Evolutionary conservation across 495 filamentous ascomycete species (phyloP).

Genomic region (Penicillium canariense): DNA sequence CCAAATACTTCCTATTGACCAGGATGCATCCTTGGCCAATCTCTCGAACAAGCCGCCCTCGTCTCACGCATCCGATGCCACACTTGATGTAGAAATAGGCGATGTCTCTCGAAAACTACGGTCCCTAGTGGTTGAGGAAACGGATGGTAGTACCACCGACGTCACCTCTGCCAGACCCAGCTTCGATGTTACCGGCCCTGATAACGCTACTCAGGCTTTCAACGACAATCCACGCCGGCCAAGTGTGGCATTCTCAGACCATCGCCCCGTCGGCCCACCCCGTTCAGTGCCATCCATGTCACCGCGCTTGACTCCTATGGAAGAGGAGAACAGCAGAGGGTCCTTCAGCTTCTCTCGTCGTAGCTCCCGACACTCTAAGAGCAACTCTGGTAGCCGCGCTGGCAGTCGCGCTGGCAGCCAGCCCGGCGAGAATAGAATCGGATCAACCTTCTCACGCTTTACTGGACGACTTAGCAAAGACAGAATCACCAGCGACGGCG

Average conservation of each 20-base stretch:
- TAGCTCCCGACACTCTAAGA: constrained; percentile 54
- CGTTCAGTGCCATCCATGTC: constrained; percentile 48
- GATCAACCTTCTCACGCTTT: constrained; percentile 64
- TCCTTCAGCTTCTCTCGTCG: constrained; percentile 55
- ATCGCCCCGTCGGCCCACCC: constrained; percentile 33
- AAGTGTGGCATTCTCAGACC: constrained; percentile 33
- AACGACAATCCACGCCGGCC: constrained; percentile 16
- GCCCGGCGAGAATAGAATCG: constrained; percentile 63
- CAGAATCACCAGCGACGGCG: constrained; percentile 35
- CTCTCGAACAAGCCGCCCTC: constrained; percentile 54
- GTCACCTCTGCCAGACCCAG: constrained; percentile 37
- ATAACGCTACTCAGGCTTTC: constrained; percentile 9
- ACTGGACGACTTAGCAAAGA: constrained; percentile 52
- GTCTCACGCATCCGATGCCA: constrained; percentile 51
- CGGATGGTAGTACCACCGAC: constrained; percentile 21
- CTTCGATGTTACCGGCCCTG: constrained; percentile 40
- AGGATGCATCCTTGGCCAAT: constrained; percentile 56
- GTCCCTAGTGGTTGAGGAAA: constrained; percentile 11
- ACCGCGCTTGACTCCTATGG: constrained; percentile 43
- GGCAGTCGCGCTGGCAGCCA: constrained; percentile 67
- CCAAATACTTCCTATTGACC: constrained; percentile 83
- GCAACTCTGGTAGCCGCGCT: constrained; percentile 61
- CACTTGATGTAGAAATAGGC: constrained; percentile 27
- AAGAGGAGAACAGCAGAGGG: constrained; percentile 50
- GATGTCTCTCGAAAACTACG: constrained; percentile 22